Base-by-base conservation (phyloP, 2,329 filamentous ascomycete species). In the Sporothrix curviconia region DNA sequence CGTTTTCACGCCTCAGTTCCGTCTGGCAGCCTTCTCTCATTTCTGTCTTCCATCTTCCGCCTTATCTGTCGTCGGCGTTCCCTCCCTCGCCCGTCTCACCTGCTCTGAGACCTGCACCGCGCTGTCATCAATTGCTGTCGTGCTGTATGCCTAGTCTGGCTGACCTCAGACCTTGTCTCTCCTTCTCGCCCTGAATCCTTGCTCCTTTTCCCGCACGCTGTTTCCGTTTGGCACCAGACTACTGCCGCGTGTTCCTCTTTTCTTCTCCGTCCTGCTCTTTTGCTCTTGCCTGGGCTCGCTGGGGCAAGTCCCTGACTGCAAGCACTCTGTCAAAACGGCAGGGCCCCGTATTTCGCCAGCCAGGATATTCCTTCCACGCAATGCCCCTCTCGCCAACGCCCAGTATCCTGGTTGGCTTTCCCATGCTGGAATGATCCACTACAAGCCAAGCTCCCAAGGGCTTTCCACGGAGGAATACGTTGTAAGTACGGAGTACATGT, bases 141-240 rank as follows among this genome's bases (percentile, higher is more conserved):
- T 43, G 50, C 37, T 25, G 37, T 25, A 43, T n/a, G n/a, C n/a
- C n/a, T n/a, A n/a, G n/a, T n/a, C n/a, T n/a, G 36, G 49, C 49
- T 40, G 49, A 52, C 24, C 49, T 52, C 49, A 52, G 49, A 52
- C 49, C 49, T 52, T 40, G 49, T 52, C 28, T 51, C 34, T 52
- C 49, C 34, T 40, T 14, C 36, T 40, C 49, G n/a, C n/a, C n/a
- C n/a, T n/a, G n/a, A n/a, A n/a, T n/a, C n/a, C n/a, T n/a, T n/a
- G n/a, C n/a, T n/a, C n/a, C n/a, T n/a, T n/a, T n/a, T n/a, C n/a
- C n/a, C n/a, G n/a, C n/a, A n/a, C n/a, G n/a, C n/a, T n/a, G n/a
- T n/a, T n/a, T n/a, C n/a, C n/a, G n/a, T n/a, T n/a, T n/a, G n/a
- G n/a, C n/a, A n/a, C n/a, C n/a, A n/a, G n/a, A n/a, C n/a, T n/a